These are phyloP conservation scores for Tolypocladium nubicola DNA, from an alignment of 2,329 filamentous ascomycete genomes.

Conservation along the genomic window DNA sequence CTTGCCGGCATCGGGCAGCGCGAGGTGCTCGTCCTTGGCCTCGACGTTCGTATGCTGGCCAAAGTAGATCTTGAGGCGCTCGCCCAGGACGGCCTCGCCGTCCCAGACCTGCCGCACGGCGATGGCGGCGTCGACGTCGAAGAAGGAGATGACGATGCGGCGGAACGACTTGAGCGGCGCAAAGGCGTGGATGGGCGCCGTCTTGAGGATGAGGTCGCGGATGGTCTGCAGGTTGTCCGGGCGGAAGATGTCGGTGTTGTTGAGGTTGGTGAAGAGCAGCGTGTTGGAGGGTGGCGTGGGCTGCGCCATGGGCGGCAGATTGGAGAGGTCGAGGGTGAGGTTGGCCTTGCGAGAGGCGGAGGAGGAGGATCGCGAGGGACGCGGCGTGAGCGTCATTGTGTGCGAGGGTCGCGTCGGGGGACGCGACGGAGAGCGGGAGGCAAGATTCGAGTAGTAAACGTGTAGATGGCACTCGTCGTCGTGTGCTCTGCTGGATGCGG, in stretches of 20 bases:
- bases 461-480: neutral
- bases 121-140: conserved; percentile 57
- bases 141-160: conserved; percentile 73
- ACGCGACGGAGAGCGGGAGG: neutral
- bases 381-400: conserved; percentile 25
- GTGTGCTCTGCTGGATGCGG: neutral
- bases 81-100: conserved; percentile 61
- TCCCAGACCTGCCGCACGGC: conserved; percentile 64
- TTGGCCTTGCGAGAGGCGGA: conserved; percentile 31
- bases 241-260: conserved; percentile 62
- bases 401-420: neutral
- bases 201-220: conserved; percentile 56
- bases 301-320: conserved; percentile 55
- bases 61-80: conserved; percentile 59
- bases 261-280: conserved; percentile 72
- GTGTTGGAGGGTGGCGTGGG: conserved; percentile 76
- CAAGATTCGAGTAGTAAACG: neutral
- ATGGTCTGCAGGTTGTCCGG: conserved; percentile 65
- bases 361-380: conserved; percentile 33
- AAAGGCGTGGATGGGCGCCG: conserved; percentile 68
- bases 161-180: conserved; percentile 74
- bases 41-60: conserved; percentile 50
- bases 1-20: conserved; percentile 59
- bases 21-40: conserved; percentile 45
- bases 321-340: conserved; percentile 64